phyloP scores from a whole-genome alignment of 2,329 filamentous ascomycete genomes.

The Xylaria sp. region DNA sequence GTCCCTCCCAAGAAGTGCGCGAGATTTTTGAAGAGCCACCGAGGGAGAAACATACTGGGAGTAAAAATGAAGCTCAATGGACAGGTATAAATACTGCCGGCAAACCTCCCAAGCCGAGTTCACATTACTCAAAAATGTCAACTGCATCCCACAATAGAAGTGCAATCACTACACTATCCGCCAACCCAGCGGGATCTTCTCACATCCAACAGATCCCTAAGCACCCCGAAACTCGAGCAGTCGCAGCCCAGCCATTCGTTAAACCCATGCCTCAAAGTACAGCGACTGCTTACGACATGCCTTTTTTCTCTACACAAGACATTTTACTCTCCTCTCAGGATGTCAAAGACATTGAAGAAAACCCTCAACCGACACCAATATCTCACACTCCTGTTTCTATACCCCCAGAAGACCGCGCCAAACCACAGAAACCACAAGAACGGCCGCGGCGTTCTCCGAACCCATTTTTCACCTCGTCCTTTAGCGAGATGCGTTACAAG shows the following conservation, averaged over 20 bases:
- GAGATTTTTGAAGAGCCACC: constrained; percentile 59
- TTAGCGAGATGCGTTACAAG: constrained; percentile 44
- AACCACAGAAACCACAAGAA: neutral
- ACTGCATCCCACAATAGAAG: constrained; percentile 6
- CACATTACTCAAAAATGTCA: neutral
- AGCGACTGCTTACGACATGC: constrained; percentile 42
- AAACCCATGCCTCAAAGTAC: constrained; percentile 19
- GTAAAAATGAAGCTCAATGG: neutral
- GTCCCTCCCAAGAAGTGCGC: constrained; percentile 65
- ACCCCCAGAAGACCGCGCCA: neutral
- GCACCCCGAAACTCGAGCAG: constrained; percentile 6
- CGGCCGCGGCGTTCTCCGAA: constrained; percentile 44
- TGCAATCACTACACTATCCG: neutral
- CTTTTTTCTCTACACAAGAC: constrained; percentile 60
- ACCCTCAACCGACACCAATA: constrained; percentile 38
- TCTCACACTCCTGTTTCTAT: neutral
- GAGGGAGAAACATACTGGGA: neutral
- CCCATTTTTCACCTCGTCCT: constrained; percentile 51
- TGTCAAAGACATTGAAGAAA: constrained; percentile 55
- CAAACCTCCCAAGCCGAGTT: neutral
- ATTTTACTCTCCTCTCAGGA: constrained; percentile 60
- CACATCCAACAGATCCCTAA: constrained; percentile 10
- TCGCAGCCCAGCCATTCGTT: neutral
- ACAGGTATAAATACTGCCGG: neutral
- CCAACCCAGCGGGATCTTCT: neutral